Base-by-base conservation (phyloP, 116 monocot species). In the Iris pallida region DNA sequence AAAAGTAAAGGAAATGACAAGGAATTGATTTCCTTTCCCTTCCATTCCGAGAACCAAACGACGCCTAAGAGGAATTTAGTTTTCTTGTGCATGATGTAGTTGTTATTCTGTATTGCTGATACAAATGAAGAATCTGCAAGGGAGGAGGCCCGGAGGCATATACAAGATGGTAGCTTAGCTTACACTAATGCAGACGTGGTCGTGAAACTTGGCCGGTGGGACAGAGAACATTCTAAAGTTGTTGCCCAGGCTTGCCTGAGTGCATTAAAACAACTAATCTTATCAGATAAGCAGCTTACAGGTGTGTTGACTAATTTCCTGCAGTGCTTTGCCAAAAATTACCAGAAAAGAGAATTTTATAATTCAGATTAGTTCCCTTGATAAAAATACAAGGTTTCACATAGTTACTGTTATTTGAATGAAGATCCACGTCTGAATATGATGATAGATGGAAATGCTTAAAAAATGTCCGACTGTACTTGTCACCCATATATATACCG, bases 61-160 rank as follows among this genome's bases (percentile, higher is more conserved):
- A n/a, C n/a, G n/a, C n/a, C n/a, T n/a, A n/a, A 30, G 30, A 30
- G 3, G 30, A 30, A 30, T 30, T 30, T 30, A 30, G 30, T 30
- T 30, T 63, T 14, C 8, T 63, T 7, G 17, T 63, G n/a, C 15
- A 45, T 48, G 16, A 4, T 4, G 48, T 47, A 16, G 18, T 64
- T 7, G 18, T 64, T 8, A n/a, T 13, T 61, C 9, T 45, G 9
- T 41, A 13, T 66, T 66, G 2, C 10, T 8, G 14, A 0, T 40
- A 30, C 73, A 95, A 91, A 95, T 80, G 91, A 91, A 78, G 73
- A 71, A 72, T 80, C 84, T 73, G 95, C 95, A n/a, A 90, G 80
- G 78, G 88, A 95, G 49, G 95, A 88, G 66, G 88, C 84, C 7
- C 72, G 63, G 64, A 80, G 73, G 70, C 65, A 88, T 56, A 72